These are phyloP conservation scores for Salix arbutifolia DNA, from an alignment of 345 rosid genomes.

Conservation along the genomic window DNA sequence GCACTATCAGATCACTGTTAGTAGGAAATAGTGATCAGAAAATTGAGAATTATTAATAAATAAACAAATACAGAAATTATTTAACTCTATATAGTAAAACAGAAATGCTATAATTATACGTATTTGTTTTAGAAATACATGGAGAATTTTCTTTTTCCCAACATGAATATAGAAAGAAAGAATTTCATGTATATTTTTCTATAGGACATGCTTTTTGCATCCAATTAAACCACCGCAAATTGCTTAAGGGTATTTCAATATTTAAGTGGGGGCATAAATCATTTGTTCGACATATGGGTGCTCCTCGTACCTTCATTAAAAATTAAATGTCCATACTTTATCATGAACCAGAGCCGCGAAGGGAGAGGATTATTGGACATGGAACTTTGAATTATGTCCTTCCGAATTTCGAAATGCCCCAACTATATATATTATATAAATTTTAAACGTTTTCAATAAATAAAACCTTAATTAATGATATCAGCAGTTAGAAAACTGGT, in stretches of 20 bases:
- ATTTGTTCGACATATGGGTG: slow-evolving; percentile 16
- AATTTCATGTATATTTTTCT: too few relatives aligned
- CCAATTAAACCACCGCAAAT: slow-evolving; percentile 7
- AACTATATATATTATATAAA: too few relatives aligned
- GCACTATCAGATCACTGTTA: neutral
- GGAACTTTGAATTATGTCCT: neutral
- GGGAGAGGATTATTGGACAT: neutral
- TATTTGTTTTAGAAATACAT: too few relatives aligned
- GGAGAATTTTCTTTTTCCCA: too few relatives aligned
- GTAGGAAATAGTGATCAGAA: neutral
- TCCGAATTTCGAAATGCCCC: neutral
- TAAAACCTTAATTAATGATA: neutral
- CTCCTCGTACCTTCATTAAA: neutral
- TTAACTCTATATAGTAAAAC: too few relatives aligned
- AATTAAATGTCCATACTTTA: neutral
- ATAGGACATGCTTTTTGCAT: slow-evolving; percentile 9
- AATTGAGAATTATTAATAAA: too few relatives aligned
- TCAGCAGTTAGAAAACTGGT: neutral
- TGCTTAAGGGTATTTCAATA: slow-evolving; percentile 5
- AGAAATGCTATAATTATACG: too few relatives aligned
- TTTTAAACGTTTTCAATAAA: neutral
- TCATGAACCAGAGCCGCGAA: neutral
- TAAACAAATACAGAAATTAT: too few relatives aligned
- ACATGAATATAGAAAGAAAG: too few relatives aligned
- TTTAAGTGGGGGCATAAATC: slow-evolving; percentile 18